These are phyloP conservation scores for Penicillium corylophilum DNA, from an alignment of 2,329 filamentous ascomycete genomes.

Conservation along the genomic window DNA sequence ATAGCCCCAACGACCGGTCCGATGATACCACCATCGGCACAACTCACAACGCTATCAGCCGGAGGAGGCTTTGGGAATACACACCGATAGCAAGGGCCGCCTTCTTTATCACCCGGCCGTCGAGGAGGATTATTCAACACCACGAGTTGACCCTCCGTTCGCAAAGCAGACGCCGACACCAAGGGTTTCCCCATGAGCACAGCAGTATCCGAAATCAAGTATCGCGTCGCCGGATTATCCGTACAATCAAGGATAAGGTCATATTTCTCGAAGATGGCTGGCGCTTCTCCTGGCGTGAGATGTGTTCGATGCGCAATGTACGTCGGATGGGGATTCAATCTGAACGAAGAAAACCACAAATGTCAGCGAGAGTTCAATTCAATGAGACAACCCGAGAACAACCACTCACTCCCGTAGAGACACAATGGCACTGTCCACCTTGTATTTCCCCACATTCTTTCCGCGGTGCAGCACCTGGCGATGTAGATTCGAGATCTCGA, in stretches of 20 bases:
- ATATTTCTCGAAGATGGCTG: slow-evolving; percentile 66
- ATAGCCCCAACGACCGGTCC: slow-evolving; percentile 91
- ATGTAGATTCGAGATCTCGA: slow-evolving; percentile 89
- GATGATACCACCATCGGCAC: slow-evolving; percentile 88
- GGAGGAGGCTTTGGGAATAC: slow-evolving; percentile 87
- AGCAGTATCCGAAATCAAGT: slow-evolving; percentile 87
- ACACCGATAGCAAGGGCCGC: slow-evolving; percentile 90
- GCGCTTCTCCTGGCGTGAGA: slow-evolving; percentile 67
- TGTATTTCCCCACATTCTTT: slow-evolving; percentile 67
- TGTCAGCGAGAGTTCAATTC: slow-evolving; percentile 8
- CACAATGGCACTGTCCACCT: slow-evolving; percentile 73
- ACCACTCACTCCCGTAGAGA: slow-evolving; percentile 55
- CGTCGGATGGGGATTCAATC: slow-evolving; percentile 69
- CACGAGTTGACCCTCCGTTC: slow-evolving; percentile 85
- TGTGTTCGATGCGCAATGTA: slow-evolving; percentile 64
- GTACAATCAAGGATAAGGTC: slow-evolving; percentile 92
- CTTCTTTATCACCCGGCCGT: slow-evolving; percentile 55
- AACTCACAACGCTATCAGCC: slow-evolving; percentile 76
- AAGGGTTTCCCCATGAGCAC: slow-evolving; percentile 76
- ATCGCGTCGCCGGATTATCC: slow-evolving; percentile 86
- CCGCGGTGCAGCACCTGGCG: slow-evolving; percentile 82
- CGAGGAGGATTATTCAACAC: slow-evolving; percentile 78
- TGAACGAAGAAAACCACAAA: slow-evolving; percentile 31
- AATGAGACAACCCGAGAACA: too few species aligned
- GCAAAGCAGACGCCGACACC: slow-evolving; percentile 84